These are phyloP conservation scores for Antrodiella citrinella DNA, from an alignment of 768 basidiomycete species.

Conservation along the genomic window DNA sequence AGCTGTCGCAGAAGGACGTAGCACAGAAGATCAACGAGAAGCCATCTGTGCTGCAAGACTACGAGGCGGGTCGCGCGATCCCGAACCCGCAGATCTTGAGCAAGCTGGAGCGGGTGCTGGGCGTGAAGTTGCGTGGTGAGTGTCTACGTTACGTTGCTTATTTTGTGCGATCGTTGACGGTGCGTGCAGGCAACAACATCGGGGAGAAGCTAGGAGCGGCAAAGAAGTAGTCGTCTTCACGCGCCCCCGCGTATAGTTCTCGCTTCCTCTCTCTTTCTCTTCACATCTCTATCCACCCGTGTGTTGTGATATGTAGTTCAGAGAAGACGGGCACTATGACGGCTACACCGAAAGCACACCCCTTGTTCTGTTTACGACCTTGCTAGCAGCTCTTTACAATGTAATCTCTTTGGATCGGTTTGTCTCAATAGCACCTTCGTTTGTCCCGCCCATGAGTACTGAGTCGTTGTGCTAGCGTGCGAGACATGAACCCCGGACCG, in stretches of 20 bases:
- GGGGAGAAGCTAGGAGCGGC: constrained; percentile 79
- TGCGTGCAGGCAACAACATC: constrained; percentile 57
- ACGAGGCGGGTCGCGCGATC: constrained; percentile 81
- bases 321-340: background rate
- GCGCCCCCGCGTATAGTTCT: no score
- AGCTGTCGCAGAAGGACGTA: constrained; percentile 85
- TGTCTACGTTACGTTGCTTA: constrained; percentile 3
- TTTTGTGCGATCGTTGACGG: constrained; percentile 4
- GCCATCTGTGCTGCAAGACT: constrained; percentile 79
- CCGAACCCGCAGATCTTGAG: constrained; percentile 80
- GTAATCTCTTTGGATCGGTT: constrained; percentile 19
- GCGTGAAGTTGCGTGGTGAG: constrained; percentile 84
- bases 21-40: constrained; percentile 94
- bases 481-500: no score
- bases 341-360: background rate
- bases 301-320: no score
- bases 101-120: constrained; percentile 82
- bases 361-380: constrained; percentile 12
- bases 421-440: constrained; percentile 13
- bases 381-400: constrained; percentile 23
- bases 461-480: no score
- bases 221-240: constrained; percentile 38
- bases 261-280: background rate
- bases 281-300: background rate
- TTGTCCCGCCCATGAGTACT: no score